Percentiles rank a stretch among this genome's conserved stretches.
Evolutionary conservation across 2,329 filamentous ascomycete species (phyloP).

Genomic region (Aureobasidium sp.): DNA sequence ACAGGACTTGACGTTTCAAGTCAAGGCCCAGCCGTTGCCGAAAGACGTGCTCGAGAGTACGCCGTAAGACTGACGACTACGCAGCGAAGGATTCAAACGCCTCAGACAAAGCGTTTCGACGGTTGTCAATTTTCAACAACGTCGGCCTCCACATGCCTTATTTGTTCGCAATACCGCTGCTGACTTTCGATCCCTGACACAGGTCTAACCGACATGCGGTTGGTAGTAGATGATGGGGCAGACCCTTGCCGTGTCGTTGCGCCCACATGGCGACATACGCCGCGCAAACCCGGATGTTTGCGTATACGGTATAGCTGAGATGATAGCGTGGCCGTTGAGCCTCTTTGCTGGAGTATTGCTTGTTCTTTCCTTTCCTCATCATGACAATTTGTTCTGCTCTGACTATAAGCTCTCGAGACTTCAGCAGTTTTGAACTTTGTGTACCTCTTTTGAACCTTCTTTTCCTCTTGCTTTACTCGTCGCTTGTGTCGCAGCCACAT

Average conservation of each 20-base stretch:
- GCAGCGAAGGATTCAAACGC: not conserved
- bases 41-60: not conserved
- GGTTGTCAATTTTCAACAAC: slow-evolving; percentile 6
- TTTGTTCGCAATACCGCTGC: not conserved
- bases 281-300: not conserved
- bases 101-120: not conserved
- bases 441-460: not conserved
- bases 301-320: not conserved
- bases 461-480: not conserved
- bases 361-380: not conserved
- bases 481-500: not conserved
- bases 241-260: not conserved
- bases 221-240: too few species aligned
- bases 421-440: not conserved
- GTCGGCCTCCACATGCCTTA: not conserved
- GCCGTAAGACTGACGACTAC: not conserved
- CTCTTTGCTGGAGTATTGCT: not conserved
- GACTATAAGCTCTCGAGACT: not conserved
- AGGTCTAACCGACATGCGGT: not conserved
- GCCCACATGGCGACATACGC: not conserved
- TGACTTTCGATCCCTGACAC: not conserved
- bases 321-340: not conserved
- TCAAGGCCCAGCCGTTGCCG: not conserved
- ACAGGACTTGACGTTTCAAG: not conserved
- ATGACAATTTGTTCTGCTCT: not conserved